These are phyloP conservation scores for Nicotiana knightiana DNA, from an alignment of 257 asterid species.

Conservation along the genomic window DNA sequence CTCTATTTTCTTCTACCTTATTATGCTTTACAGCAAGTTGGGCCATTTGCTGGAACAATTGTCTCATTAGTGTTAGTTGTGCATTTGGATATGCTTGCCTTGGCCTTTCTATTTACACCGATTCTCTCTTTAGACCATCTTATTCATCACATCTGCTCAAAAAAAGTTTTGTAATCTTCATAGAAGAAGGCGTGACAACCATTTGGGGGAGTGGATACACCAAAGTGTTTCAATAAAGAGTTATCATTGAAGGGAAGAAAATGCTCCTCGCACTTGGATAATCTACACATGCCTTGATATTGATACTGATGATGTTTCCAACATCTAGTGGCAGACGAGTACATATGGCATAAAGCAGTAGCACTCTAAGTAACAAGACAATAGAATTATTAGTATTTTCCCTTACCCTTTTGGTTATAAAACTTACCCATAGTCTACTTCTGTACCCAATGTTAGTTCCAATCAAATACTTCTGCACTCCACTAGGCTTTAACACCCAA, in stretches of 20 bases:
- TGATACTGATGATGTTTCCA: neutral
- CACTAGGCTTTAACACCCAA: neutral
- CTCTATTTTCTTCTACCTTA: too few species aligned
- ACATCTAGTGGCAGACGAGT: neutral
- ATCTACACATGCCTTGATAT: neutral
- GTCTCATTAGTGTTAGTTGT: too few species aligned
- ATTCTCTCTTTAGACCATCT: neutral
- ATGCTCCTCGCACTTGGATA: neutral
- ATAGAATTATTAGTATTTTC: neutral
- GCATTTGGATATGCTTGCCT: too few species aligned
- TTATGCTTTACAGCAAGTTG: too few species aligned
- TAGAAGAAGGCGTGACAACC: neutral
- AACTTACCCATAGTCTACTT: neutral
- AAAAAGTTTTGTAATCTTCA: neutral
- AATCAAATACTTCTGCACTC: neutral
- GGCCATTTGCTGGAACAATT: too few species aligned
- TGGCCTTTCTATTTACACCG: too few species aligned
- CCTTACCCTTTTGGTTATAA: neutral
- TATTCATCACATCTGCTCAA: neutral
- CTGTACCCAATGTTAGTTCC: neutral
- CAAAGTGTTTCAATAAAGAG: neutral
- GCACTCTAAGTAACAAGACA: neutral
- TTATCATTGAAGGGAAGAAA: neutral
- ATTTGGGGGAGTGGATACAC: neutral
- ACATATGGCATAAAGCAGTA: neutral